Evolutionary conservation across 192 early-diverging fungal species (phyloP).

Genomic region (Podila verticillata): DNA sequence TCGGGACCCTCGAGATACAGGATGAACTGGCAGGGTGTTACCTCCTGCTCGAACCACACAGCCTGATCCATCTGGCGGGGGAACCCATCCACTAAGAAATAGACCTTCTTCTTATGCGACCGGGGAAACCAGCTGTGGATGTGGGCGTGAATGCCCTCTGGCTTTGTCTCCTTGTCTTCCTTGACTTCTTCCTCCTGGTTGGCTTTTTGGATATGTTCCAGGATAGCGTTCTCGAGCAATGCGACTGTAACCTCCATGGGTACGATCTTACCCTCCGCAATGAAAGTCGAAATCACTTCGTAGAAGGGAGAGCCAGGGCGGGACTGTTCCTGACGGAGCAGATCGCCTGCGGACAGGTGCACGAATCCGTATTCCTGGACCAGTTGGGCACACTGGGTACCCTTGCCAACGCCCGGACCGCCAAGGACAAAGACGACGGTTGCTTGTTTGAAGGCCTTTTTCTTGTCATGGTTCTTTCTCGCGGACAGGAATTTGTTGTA

Average conservation of each 20-base stretch:
- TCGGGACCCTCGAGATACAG: conserved; percentile 67
- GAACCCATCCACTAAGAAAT: conserved; percentile 73
- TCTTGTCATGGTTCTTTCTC: neutral
- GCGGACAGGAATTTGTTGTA: neutral
- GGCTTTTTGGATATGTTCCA: neutral
- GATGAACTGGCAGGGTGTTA: conserved; percentile 43
- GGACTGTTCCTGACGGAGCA: conserved; percentile 65
- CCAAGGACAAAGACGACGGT: conserved; percentile 27
- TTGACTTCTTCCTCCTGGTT: neutral
- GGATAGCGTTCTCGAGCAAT: conserved; percentile 24
- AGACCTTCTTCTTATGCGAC: conserved; percentile 16
- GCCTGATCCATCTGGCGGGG: conserved; percentile 73
- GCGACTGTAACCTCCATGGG: conserved; percentile 52
- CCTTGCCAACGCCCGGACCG: conserved; percentile 21
- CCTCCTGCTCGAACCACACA: conserved; percentile 28
- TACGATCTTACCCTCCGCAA: conserved; percentile 73
- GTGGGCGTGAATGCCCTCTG: conserved; percentile 14
- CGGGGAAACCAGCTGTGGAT: neutral
- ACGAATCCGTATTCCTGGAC: conserved; percentile 53
- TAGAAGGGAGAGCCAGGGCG: conserved; percentile 52
- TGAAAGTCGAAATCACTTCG: conserved; percentile 50
- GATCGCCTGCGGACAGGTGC: conserved; percentile 69
- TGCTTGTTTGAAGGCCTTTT: neutral
- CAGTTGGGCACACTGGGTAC: conserved; percentile 66
- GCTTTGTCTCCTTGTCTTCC: neutral